Evolutionary conservation across 164 flowering plant species (phyloP), one percentile per base, ranked within the genome.

Genomic region (Vitis rupestris): DNA sequence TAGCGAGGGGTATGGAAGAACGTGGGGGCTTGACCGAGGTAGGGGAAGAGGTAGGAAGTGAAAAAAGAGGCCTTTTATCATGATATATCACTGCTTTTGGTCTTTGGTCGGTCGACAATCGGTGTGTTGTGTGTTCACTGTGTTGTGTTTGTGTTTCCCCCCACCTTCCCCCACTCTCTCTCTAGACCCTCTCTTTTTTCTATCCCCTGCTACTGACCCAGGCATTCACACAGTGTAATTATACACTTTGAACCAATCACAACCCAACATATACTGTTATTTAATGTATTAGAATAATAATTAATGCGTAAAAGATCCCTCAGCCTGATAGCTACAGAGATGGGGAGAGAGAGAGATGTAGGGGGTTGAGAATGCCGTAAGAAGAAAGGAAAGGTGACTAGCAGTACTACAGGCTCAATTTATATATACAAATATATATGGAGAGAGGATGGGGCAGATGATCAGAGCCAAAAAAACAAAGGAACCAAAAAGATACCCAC

Each of bases 21-120:
- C 87, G 85, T 83, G 89, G 84, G 80, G 78, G 81, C 88, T 87
- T 82, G 90, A 77, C 83, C 81, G 74, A 70, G 73, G 75, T 48
- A 54, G 48, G 62, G 59, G 52, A 52, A 56, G 56, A 51, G 50
- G 66, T 27, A 47, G 11, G 61, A 60, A 59, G 59, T 10, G 59
- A 37, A 14, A 52, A 37, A 63, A 50, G 31, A 76, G 69, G 75
- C 74, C 82, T 84, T 85, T 81, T 78, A 82, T 81, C 84, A 87
- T 85, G 77, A 82, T 79, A 74, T 68, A 67, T 50, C 63, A 57
- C 74, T 51, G 67, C 68, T 65, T 71, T 74, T 80, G 72, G 79
- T 78, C 78, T 76, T 83, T 79, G 87, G 90, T 90, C 85, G 86
- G 91, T 87, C 87, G 89, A 87, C 93, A 85, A 80, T 83, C 82